These are phyloP conservation scores for Striga asiatica DNA, from an alignment of 257 asterid genomes.

Conservation along the genomic window DNA sequence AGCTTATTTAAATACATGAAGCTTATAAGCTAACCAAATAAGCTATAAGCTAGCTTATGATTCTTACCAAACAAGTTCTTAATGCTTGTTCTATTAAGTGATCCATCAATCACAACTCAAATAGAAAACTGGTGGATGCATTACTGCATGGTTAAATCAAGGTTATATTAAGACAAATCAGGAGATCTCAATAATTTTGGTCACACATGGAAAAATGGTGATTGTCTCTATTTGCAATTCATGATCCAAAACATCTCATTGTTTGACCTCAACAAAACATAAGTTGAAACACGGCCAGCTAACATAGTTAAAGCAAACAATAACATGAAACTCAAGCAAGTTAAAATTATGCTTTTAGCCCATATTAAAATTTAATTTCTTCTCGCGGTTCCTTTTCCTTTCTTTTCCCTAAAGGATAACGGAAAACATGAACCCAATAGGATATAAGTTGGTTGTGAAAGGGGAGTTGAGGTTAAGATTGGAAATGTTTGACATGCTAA, in stretches of 20 bases:
- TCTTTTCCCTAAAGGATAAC: neutral
- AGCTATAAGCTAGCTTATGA: too few relatives aligned
- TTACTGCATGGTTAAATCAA: neutral
- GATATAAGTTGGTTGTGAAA: neutral
- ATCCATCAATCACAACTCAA: neutral
- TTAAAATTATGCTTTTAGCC: neutral
- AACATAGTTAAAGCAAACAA: neutral
- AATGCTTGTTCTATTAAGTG: neutral
- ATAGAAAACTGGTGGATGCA: neutral
- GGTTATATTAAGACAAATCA: neutral
- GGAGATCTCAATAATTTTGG: neutral
- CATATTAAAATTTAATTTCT: neutral
- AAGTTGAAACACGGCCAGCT: conserved; percentile 1
- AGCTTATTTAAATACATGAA: too few relatives aligned
- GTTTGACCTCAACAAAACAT: neutral
- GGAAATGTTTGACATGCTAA: neutral
- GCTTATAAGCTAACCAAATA: too few relatives aligned
- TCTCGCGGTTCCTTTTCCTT: neutral
- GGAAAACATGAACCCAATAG: neutral
- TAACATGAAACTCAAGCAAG: neutral
- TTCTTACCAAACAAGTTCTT: too few relatives aligned
- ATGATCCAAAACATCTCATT: neutral
- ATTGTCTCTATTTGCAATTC: too few relatives aligned
- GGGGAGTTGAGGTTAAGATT: neutral
- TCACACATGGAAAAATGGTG: neutral